Percentiles rank a stretch among this genome's conserved stretches.
These are phyloP conservation scores for Arabidopsis lyrata DNA, from an alignment of 441 rosid species.

Conservation along the genomic window DNA sequence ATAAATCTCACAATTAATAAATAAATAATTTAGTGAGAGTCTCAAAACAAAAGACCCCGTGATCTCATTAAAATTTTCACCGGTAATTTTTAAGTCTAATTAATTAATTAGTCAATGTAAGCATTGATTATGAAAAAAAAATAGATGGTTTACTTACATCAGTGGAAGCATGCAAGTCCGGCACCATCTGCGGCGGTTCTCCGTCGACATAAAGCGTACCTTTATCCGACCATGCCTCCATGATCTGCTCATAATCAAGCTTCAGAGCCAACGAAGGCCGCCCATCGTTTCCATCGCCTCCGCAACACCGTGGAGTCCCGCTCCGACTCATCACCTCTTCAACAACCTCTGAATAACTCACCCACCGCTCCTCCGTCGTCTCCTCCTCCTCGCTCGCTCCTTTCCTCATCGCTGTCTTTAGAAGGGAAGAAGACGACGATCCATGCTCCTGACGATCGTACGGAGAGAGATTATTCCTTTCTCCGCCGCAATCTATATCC, in stretches of 20 bases:
- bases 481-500: slow-evolving; percentile 46
- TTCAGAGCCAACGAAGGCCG: slow-evolving; percentile 58
- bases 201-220: slow-evolving; percentile 68
- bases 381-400: slow-evolving; percentile 60
- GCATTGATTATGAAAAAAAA: neutral
- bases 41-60: slow-evolving; percentile 6
- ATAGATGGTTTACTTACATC: slow-evolving; percentile 35
- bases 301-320: slow-evolving; percentile 51
- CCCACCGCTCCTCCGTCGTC: slow-evolving; percentile 78
- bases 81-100: neutral
- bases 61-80: slow-evolving; percentile 8
- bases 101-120: slow-evolving; percentile 9
- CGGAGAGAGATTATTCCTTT: slow-evolving; percentile 40
- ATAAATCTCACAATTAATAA: neutral
- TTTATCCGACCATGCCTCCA: slow-evolving; percentile 88
- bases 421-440: slow-evolving; percentile 47
- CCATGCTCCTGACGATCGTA: slow-evolving; percentile 34
- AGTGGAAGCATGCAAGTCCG: slow-evolving; percentile 59
- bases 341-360: slow-evolving; percentile 80
- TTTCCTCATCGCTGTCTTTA: slow-evolving; percentile 73
- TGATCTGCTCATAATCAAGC: slow-evolving; percentile 82
- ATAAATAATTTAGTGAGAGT: neutral
- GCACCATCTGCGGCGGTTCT: slow-evolving; percentile 77
- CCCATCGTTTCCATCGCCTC: slow-evolving; percentile 36
- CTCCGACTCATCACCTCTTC: slow-evolving; percentile 76